Evolutionary conservation across 306 rosid species (phyloP).

Genomic region (Citrullus mucosospermus): DNA sequence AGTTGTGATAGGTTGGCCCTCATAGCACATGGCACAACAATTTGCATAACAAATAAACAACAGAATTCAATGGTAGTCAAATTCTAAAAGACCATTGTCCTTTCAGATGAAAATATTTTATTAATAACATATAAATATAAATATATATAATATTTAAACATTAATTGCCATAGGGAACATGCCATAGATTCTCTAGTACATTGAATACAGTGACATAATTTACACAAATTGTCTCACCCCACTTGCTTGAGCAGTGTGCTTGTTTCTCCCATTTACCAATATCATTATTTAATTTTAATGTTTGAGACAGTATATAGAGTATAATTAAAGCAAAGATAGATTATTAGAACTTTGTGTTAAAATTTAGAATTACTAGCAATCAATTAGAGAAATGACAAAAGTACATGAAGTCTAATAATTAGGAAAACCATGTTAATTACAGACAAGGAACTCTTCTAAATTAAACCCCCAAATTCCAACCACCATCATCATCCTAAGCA

Average conservation of each 20-base stretch:
- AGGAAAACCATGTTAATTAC: background rate
- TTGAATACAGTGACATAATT: background rate
- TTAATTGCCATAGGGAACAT: background rate
- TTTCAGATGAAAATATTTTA: background rate
- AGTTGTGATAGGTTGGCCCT: background rate
- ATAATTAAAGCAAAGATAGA: background rate
- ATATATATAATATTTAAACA: background rate
- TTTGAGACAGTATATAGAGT: too few species aligned
- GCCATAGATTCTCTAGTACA: background rate
- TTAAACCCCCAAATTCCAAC: background rate
- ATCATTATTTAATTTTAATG: background rate
- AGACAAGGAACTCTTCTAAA: background rate
- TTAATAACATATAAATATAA: background rate
- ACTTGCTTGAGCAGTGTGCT: background rate
- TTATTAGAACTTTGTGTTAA: background rate
- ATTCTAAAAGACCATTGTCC: conserved; percentile 1
- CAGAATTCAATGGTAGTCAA: background rate
- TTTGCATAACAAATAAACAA: background rate
- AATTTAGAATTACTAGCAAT: background rate
- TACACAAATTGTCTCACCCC: background rate
- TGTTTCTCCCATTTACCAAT: background rate
- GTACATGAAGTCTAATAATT: background rate
- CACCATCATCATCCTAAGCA: background rate
- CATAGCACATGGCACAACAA: background rate
- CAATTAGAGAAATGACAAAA: background rate